phyloP scores from a whole-genome alignment of 2,329 filamentous ascomycete species.

The Elsinoe fawcettii region DNA sequence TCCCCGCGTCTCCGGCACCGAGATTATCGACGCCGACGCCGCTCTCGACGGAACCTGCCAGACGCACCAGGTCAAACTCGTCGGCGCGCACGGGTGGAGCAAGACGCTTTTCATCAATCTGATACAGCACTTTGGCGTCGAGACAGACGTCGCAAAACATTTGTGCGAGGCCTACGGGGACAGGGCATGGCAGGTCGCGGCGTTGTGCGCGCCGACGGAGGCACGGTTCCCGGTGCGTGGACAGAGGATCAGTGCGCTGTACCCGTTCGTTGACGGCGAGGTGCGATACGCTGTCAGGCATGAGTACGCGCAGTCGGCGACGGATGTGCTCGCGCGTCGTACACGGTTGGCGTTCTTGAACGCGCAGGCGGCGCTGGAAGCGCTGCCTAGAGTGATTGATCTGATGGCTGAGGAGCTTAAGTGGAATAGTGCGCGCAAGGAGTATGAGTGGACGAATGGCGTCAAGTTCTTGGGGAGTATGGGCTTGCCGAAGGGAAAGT shows the following conservation, averaged over 20 bases:
- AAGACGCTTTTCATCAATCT: slow-evolving; percentile 91
- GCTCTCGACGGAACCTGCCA: slow-evolving; percentile 67
- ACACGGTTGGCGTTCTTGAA: slow-evolving; percentile 86
- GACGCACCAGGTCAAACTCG: slow-evolving; percentile 71
- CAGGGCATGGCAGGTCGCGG: slow-evolving; percentile 82
- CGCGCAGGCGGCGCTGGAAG: slow-evolving; percentile 80
- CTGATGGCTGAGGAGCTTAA: slow-evolving; percentile 78
- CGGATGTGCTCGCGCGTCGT: slow-evolving; percentile 77
- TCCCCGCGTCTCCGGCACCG: slow-evolving; percentile 58
- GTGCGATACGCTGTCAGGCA: slow-evolving; percentile 78
- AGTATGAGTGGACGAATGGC: slow-evolving; percentile 70
- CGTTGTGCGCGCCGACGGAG: slow-evolving; percentile 68
- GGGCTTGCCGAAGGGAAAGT: slow-evolving; percentile 52
- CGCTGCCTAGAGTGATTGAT: slow-evolving; percentile 77
- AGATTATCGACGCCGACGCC: slow-evolving; percentile 62
- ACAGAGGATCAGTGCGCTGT: slow-evolving; percentile 68
- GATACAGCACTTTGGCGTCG: slow-evolving; percentile 85
- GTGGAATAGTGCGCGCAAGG: slow-evolving; percentile 66
- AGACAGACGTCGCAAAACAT: slow-evolving; percentile 87
- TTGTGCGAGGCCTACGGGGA: slow-evolving; percentile 83
- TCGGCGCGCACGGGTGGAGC: slow-evolving; percentile 80
- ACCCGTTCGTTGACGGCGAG: slow-evolving; percentile 89
- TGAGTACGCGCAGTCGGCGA: slow-evolving; percentile 86
- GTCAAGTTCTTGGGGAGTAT: slow-evolving; percentile 53
- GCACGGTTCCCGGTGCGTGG: slow-evolving; percentile 76